Conservation (phyloP, 305 asterid genomes). For the Fraxinus sp. region DNA sequence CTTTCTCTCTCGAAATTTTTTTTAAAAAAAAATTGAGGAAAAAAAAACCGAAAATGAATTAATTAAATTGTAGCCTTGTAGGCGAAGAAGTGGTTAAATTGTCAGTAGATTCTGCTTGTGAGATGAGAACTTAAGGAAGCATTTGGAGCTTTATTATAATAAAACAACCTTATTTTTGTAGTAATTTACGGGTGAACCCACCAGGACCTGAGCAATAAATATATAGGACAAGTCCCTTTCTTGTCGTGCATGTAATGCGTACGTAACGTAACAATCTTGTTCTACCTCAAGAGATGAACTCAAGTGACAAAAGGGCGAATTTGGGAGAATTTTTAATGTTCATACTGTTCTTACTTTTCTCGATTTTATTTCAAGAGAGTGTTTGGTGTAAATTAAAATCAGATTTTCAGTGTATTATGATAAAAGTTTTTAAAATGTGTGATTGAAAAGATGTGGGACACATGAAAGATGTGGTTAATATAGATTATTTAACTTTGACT, state of each 20-base stretch:
- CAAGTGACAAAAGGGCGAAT: not conserved
- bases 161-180: slow-evolving; percentile 11
- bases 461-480: too few species aligned
- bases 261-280: not conserved
- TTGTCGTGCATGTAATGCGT: slow-evolving; percentile 5
- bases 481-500: too few species aligned
- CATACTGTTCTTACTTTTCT: not conserved
- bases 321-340: not conserved
- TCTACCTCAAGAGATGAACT: not conserved
- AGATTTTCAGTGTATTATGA: too few species aligned
- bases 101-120: slow-evolving; percentile 29
- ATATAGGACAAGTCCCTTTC: slow-evolving; percentile 1
- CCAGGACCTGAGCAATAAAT: not conserved
- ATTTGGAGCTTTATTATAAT: not conserved
- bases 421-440: too few species aligned
- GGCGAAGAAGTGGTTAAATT: slow-evolving; percentile 28
- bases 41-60: not conserved
- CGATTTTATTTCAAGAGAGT: not conserved
- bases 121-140: slow-evolving; percentile 12
- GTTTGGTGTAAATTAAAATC: too few species aligned
- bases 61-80: not conserved
- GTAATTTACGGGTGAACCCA: slow-evolving; percentile 24
- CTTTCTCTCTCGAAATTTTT: not conserved
- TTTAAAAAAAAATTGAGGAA: not conserved
- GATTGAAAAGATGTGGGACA: too few species aligned